Percentiles rank a stretch among this genome's conserved stretches.
Conservation (phyloP, 2,329 filamentous ascomycete species). For the Phaeosphaeriaceae sp. region DNA sequence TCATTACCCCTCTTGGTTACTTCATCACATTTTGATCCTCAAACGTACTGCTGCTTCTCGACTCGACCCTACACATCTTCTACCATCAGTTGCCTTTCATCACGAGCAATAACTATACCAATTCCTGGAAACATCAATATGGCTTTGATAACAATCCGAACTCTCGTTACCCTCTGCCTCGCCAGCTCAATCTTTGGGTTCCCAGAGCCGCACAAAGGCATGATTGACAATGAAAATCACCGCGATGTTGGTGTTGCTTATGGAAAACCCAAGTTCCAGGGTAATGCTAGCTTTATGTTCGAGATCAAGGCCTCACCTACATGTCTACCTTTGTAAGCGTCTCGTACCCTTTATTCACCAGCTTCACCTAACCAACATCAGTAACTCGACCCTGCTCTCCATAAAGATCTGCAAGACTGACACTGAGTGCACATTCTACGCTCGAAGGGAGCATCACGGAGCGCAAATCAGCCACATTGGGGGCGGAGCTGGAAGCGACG, state of each 20-base stretch:
- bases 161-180: neutral
- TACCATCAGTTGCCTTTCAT: too few species aligned
- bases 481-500: neutral
- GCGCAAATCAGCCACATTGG: neutral
- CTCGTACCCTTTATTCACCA: neutral
- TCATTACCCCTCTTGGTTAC: too few species aligned
- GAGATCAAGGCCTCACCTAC: slow-evolving; percentile 10
- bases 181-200: neutral
- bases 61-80: too few species aligned
- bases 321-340: slow-evolving; percentile 18
- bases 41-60: too few species aligned
- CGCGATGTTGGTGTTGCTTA: slow-evolving; percentile 27
- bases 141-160: too few species aligned
- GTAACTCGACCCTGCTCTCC: slow-evolving; percentile 6
- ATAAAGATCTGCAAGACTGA: slow-evolving; percentile 17
- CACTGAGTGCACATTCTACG: slow-evolving; percentile 15
- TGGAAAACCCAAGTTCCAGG: slow-evolving; percentile 12
- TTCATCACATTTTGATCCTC: too few species aligned
- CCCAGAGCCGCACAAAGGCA: slow-evolving; percentile 23
- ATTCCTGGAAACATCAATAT: too few species aligned
- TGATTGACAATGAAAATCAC: slow-evolving; percentile 22
- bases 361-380: neutral
- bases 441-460: neutral
- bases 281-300: slow-evolving; percentile 14
- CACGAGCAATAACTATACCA: too few species aligned